Evolutionary conservation across 2,329 filamentous ascomycete species (phyloP).

Genomic region (Orbilia javanica): DNA sequence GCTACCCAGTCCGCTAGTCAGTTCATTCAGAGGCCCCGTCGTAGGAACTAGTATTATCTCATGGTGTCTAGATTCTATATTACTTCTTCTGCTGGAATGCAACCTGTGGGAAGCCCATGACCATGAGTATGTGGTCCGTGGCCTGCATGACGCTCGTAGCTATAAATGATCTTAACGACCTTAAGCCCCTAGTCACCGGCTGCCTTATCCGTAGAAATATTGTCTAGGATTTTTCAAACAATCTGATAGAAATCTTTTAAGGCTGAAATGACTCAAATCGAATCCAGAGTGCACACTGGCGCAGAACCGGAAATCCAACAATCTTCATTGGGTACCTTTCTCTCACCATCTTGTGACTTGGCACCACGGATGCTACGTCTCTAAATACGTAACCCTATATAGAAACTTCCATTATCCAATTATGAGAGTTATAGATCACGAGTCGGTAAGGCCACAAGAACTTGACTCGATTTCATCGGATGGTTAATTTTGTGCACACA

Average conservation of each 20-base stretch:
- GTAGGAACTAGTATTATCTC: not conserved
- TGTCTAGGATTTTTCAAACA: not conserved
- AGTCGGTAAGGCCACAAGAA: not conserved
- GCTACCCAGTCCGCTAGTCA: not conserved
- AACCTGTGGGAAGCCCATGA: not conserved
- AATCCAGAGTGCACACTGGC: not conserved
- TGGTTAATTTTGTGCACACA: not conserved
- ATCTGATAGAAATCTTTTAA: not conserved
- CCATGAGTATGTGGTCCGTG: not conserved
- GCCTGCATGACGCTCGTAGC: not conserved
- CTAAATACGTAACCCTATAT: not conserved
- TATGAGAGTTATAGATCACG: constrained; percentile 8
- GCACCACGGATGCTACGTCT: constrained; percentile 10
- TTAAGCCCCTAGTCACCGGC: constrained; percentile 21
- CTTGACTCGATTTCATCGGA: not conserved
- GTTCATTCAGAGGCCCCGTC: not conserved
- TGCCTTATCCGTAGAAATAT: constrained; percentile 53
- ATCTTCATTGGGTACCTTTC: constrained; percentile 8
- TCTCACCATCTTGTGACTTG: not conserved
- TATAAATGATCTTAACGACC: not conserved
- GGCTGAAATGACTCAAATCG: not conserved
- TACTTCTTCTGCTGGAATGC: not conserved
- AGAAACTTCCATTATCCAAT: not conserved
- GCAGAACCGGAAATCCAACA: not conserved
- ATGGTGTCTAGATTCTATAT: not conserved